A percentile compares a stretch with the other conserved stretches of the same genome.
Conservation (phyloP, 2,329 filamentous ascomycete species). For the Ceratocystis ficicola region DNA sequence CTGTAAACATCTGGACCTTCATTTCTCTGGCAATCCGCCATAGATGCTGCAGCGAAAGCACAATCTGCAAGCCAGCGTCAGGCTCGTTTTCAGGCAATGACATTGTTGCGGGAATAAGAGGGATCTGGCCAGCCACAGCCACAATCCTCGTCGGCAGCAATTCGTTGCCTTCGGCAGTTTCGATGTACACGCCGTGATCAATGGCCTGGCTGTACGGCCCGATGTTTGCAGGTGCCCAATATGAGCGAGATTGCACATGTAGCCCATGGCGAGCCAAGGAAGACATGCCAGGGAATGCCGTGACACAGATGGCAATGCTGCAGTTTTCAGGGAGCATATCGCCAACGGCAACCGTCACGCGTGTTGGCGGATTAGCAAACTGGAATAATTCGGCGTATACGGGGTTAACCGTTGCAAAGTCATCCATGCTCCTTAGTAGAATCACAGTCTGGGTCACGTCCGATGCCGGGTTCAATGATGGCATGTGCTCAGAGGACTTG, state of each 20-base stretch:
- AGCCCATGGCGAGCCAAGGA: constrained; percentile 45
- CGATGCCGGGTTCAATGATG: constrained; percentile 28
- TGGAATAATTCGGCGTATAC: constrained; percentile 65
- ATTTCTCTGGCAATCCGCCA: constrained; percentile 67
- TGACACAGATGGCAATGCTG: constrained; percentile 49
- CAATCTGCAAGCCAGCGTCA: constrained; percentile 42
- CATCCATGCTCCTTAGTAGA: constrained; percentile 63
- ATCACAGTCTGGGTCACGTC: constrained; percentile 49
- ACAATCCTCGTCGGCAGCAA: constrained; percentile 51
- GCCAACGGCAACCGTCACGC: constrained; percentile 73
- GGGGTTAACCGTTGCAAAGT: constrained; percentile 64
- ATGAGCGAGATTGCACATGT: constrained; percentile 85
- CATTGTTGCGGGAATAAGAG: constrained; percentile 74
- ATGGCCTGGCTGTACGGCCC: constrained; percentile 92
- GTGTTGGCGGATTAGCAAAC: constrained; percentile 67
- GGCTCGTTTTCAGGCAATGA: constrained; percentile 34
- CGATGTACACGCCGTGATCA: constrained; percentile 32
- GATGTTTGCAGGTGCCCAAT: constrained; percentile 97
- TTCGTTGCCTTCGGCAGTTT: constrained; percentile 33
- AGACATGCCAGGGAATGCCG: constrained; percentile 29
- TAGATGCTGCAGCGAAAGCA: constrained; percentile 75
- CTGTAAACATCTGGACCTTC: constrained; percentile 61
- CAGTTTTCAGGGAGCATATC: constrained; percentile 46
- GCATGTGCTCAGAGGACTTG: constrained; percentile 24
- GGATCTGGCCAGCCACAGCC: constrained; percentile 81